Evolutionary conservation across 345 rosid genomes (phyloP).

Genomic region (Melastoma malabathricum): DNA sequence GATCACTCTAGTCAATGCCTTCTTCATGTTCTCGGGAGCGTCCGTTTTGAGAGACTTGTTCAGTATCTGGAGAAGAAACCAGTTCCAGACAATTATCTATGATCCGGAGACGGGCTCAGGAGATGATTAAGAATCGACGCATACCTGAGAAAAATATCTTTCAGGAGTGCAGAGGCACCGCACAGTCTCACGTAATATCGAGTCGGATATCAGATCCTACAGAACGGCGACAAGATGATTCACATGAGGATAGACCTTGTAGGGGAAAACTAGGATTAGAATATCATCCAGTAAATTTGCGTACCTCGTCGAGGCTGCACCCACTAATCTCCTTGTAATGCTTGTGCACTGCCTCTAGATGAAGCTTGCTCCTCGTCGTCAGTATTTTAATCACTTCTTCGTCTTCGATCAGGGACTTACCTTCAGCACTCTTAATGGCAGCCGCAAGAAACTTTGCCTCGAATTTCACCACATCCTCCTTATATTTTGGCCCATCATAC

Average conservation of each 20-base stretch:
- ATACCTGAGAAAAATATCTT: constrained; percentile 58
- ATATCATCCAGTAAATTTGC: not conserved
- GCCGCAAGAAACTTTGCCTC: constrained; percentile 44
- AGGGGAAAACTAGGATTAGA: too few species aligned
- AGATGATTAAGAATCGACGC: not conserved
- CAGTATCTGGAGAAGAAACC: constrained; percentile 3
- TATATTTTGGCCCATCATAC: constrained; percentile 60
- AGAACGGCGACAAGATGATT: not conserved
- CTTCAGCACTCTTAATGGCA: constrained; percentile 27
- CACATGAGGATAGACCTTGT: too few species aligned
- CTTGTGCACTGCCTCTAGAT: constrained; percentile 36
- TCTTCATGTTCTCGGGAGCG: constrained; percentile 38
- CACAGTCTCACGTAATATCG: constrained; percentile 31
- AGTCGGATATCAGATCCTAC: constrained; percentile 40
- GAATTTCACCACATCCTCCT: constrained; percentile 42
- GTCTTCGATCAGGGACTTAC: constrained; percentile 22
- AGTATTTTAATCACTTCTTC: constrained; percentile 63
- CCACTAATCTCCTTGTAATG: constrained; percentile 39
- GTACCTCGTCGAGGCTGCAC: constrained; percentile 39
- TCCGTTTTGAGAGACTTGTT: constrained; percentile 35
- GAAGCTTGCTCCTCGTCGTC: constrained; percentile 70
- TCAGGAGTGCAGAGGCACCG: constrained; percentile 53
- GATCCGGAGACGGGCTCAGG: not conserved
- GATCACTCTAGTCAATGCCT: constrained; percentile 57
- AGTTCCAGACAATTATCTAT: not conserved